Evolutionary conservation across 2,329 filamentous ascomycete species (phyloP), one percentile per base, ranked within the genome.

Genomic region (Trichothecium sympodiale): DNA sequence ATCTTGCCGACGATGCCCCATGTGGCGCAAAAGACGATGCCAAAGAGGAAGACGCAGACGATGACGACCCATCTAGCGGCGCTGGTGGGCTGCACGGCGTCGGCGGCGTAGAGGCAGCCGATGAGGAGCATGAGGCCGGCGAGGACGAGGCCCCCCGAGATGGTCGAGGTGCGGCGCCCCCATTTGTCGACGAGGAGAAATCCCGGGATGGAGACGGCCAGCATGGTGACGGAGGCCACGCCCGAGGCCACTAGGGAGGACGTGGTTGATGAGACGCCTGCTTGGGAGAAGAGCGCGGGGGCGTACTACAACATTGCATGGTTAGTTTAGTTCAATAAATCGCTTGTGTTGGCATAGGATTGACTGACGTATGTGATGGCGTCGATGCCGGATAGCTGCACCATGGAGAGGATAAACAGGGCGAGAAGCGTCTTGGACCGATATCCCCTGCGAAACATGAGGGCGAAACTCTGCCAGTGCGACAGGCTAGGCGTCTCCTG

Each of bases 341-440:
- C n/a, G n/a, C n/a, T n/a, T n/a, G n/a, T n/a, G n/a, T n/a, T n/a
- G n/a, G n/a, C n/a, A n/a, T n/a, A n/a, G n/a, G n/a, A n/a, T 10
- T 4, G 15, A 56, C 64, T 49, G 47, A 73, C 71, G 39, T 76
- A 79, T 17, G 77, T 59, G 5, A 80, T 65, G 1, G 70, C 75
- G 42, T 80, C 76, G 34, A 80, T 79, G 0, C 76, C 74, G 18
- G 62, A 70, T 0, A 79, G 54, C 44, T 80, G 76, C 23, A 73
- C 63, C 61, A 77, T 73, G 2, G 60, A 65, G 49, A 79, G 65
- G 35, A 77, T 51, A 41, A 77, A 77, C 0, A 73, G 57, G 1
- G 65, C 73, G 14, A 78, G 52, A 0, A 61, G 50, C 0, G 70
- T 74, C 3, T 64, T 59, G 4, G 55, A 54, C 15, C 67, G 59